Evolutionary conservation across 2,329 filamentous ascomycete genomes (phyloP), one percentile per base, ranked within the genome.

Genomic region (Fusarium sp.): DNA sequence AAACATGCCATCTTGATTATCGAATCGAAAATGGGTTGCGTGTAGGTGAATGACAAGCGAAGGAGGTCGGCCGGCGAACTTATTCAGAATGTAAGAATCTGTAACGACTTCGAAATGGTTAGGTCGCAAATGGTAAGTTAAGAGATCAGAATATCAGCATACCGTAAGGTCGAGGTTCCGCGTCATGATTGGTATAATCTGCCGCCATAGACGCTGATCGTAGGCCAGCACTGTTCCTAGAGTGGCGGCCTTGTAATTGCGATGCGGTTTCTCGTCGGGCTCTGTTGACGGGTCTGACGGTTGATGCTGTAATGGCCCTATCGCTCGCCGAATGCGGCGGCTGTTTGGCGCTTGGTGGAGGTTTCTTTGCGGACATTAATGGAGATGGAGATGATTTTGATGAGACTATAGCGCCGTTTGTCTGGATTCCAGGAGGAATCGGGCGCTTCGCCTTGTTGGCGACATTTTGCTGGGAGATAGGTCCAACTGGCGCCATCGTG

Each of bases 1-100:
- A 73, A 97, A 97, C 76, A 92, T 95, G 74, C 94, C 92, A 78
- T 97, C 94, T 79, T 97, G 95, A 73, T 94, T 89, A 72, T 98
- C 95, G 80, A 99, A 97, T 58, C 91, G 89, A 76, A 97, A 98
- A 79, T 97, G 91, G 6, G 87, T 93, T 11, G 89, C 85, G 76
- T 97, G 90, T 31, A 99, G 83, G 77, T 97, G 94, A 23, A 99
- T 83, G 49, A 95, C 88, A 23, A 99, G 83, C 6, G 95, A 98
- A 0, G 96, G 94, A 11, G 90, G 88, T 49, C 85, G 85, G 83
- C 93, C 74, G 80, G 84, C 84, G 79, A 91, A 94, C 79, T 94
- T 97, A 72, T 87, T 89, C n/a, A 98, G 83, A 46, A 98, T 93
- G 73, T 96, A 92, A 15, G 86, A 80, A 63, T 90, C 88, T 29